A percentile compares a stretch with the other conserved stretches of the same genome.
phyloP scores from a whole-genome alignment of 129 eudicot genomes.

The Escallonia rubra region DNA sequence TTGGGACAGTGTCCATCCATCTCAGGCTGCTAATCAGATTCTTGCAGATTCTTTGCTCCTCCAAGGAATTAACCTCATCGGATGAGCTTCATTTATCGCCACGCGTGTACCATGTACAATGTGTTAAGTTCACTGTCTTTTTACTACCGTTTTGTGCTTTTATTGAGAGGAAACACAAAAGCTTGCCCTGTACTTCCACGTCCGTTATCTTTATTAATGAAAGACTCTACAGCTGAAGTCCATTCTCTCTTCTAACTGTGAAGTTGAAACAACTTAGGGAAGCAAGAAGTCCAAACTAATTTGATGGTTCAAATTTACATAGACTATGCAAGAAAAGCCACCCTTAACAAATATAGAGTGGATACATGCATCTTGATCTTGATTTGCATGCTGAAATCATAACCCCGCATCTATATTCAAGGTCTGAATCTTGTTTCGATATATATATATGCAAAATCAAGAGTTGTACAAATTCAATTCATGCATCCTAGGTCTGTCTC shows the following conservation, averaged over 20 bases:
- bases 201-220: background rate
- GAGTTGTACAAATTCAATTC: no score
- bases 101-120: background rate
- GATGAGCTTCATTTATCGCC: conserved; percentile 9
- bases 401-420: no score
- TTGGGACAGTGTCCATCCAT: conserved; percentile 90
- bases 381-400: no score
- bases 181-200: background rate
- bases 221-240: background rate
- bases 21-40: conserved; percentile 70
- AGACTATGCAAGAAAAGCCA: no score
- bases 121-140: background rate
- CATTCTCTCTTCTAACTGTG: background rate
- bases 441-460: no score
- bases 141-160: conserved; percentile 6
- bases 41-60: conserved; percentile 61
- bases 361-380: no score
- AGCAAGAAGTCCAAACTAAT: no score
- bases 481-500: no score
- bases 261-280: background rate
- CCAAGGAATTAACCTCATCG: conserved; percentile 57
- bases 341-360: no score
- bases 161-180: background rate
- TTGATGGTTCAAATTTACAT: no score
- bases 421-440: no score